Conservation (phyloP, 2,329 filamentous ascomycete species). For the Arthrinium phaeospermum region DNA sequence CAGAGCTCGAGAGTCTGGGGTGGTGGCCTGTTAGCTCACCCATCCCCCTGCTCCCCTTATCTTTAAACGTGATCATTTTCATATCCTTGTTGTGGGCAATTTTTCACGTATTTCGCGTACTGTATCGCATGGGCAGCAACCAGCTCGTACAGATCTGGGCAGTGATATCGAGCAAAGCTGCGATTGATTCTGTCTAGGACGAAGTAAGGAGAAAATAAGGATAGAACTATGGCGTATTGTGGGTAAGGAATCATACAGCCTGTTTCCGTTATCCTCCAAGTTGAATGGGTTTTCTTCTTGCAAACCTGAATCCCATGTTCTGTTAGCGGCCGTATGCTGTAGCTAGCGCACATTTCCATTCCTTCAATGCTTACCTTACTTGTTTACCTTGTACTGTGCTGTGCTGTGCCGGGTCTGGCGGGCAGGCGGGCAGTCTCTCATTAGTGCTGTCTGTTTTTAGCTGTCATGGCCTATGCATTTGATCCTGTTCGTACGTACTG, state of each 20-base stretch:
- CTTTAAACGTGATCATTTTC: not conserved
- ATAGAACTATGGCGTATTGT: not conserved
- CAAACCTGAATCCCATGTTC: not conserved
- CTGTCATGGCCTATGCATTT: not conserved
- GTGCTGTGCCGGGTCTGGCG: not conserved
- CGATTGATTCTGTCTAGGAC: not conserved
- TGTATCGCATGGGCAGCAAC: not conserved
- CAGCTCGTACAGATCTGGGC: not conserved
- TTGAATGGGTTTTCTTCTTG: not conserved
- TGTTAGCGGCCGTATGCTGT: not conserved
- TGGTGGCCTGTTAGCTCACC: not conserved
- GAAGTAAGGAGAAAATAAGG: not conserved
- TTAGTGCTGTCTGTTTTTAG: not conserved
- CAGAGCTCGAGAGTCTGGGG: slow-evolving; percentile 8
- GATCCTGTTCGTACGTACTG: not conserved
- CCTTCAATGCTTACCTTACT: not conserved
- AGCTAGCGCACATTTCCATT: not conserved
- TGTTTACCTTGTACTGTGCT: not conserved
- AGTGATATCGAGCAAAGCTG: not conserved
- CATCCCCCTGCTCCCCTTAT: not conserved
- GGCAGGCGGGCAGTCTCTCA: not conserved
- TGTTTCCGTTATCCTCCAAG: not conserved
- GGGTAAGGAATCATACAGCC: not conserved
- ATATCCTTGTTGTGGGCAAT: not conserved
- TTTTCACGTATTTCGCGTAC: not conserved